Evolutionary conservation across 148 eudicot species (phyloP), one percentile per base, ranked within the genome.

Genomic region (Amaranthus hypochondriacus): DNA sequence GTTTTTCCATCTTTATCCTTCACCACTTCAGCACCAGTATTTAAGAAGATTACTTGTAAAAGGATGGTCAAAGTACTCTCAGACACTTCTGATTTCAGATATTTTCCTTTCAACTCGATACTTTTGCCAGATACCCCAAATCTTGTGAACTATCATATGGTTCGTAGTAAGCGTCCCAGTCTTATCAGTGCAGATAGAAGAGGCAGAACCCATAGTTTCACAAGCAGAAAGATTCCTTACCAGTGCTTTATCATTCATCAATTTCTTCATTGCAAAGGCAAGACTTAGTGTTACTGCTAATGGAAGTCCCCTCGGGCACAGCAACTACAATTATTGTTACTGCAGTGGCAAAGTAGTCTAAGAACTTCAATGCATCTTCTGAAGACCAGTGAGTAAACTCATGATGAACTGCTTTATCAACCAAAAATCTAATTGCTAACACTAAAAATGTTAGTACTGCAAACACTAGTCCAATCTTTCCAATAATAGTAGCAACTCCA

Each of bases 151-250:
- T 49, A 90, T 82, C 99, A 95, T 95, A 71, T 86, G 92, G 81
- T 95, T 94, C 28, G 98, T 94, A 48, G 98, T 94, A 56, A 94
- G 79, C 11, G 98, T 94, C n/a, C 98, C 98, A 14, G 98, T 94
- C 79, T 94, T 91, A 66, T 94, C 98, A 0, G 97, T 89, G 82
- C 98, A 94, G 59, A 94, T 94, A 79, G 85, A 76, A 70, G 88
- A 87, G 50, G 93, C 86, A 56, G 98, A 94, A 67, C 97, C 98
- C 98, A 94, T 94, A 11, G 98, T 94, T 79, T 94, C 98, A 78
- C 98, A 94, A 42, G 98, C 97, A 58, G 99, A 84, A 39, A 95
- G 89, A 84, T 90, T 96, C 68, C 94, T 87, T 50, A 95, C 97
- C 6, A 95, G 82, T 69, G 96, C 97, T 75, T 77, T 92, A 54